A percentile compares a stretch with the other conserved stretches of the same genome.
Conservation (phyloP, 805 yeast species). For the Maudiozyma bulderi region DNA sequence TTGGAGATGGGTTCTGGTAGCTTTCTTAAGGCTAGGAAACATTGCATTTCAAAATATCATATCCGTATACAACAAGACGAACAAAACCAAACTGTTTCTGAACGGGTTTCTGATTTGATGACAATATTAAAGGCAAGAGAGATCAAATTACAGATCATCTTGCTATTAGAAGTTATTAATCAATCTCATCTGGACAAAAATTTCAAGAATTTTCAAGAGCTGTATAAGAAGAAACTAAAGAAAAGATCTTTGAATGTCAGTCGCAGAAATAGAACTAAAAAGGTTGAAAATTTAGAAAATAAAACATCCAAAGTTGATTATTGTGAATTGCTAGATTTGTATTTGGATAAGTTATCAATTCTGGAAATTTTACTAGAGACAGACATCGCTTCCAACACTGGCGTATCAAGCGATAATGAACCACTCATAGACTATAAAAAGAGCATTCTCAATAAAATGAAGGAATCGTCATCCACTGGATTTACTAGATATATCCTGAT, state of each 20-base stretch:
- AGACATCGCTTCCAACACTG: slow-evolving; percentile 5
- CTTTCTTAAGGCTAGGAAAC: slow-evolving; percentile 5
- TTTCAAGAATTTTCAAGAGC: slow-evolving; percentile 26
- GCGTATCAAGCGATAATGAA: slow-evolving; percentile 1
- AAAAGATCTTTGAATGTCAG: slow-evolving; percentile 28
- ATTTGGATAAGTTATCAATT: slow-evolving; percentile 44
- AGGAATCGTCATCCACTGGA: slow-evolving; percentile 36
- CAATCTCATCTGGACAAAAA: slow-evolving; percentile 28
- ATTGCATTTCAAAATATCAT: slow-evolving; percentile 8
- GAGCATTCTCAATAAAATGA: slow-evolving; percentile 18
- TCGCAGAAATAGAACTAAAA: slow-evolving; percentile 10
- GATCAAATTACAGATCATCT: slow-evolving; percentile 44
- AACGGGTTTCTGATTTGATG: slow-evolving; percentile 17
- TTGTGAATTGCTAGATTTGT: slow-evolving; percentile 33
- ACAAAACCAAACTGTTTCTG: neutral
- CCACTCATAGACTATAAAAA: slow-evolving; percentile 17
- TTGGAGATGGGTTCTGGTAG: neutral
- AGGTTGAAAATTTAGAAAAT: slow-evolving; percentile 9
- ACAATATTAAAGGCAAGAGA: slow-evolving; percentile 43
- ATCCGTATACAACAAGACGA: neutral
- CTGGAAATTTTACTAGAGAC: slow-evolving; percentile 40
- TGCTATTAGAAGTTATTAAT: slow-evolving; percentile 38
- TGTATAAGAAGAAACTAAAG: slow-evolving; percentile 16
- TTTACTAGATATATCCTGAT: slow-evolving; percentile 44
- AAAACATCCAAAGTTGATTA: slow-evolving; percentile 9